Base-by-base conservation (phyloP, 768 basidiomycete species). In the Cystofilobasidium ferigula region DNA sequence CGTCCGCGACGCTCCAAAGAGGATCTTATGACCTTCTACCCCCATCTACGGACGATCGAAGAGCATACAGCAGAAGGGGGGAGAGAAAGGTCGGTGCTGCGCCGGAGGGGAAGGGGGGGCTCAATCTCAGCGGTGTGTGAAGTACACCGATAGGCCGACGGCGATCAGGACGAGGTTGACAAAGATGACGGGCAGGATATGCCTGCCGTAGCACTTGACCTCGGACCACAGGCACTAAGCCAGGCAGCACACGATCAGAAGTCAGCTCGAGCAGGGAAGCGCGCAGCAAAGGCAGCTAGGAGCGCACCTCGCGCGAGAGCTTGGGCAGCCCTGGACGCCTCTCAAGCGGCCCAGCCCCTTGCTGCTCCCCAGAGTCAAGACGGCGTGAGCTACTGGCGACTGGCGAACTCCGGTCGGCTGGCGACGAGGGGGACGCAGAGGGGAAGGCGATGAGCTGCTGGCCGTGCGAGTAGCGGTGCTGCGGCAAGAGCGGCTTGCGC, bases 181-280 rank as follows among this genome's bases (percentile, higher is more conserved):
- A 24, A 60, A 24, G 24, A 60, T 13, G 58, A 60, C 58, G 58
- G 58, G 58, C 1, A 30, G 26, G 40, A 60, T 60, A 20, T 60
- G 36, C 13, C 26, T 8, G 24, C 58, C 58, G 58, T 60, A 60
- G 40, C 58, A 60, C 42, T 43, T 40, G 40, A 60, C 3, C 58
- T 60, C 58, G 24, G 10, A 14, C 36, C 36, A 40, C 10, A 60
- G 40, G 26, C 58, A 60, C 58, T 60, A 38, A 36, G 22, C 18
- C 2, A 40, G 57, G n/a, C 16, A 16, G 38, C 9, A 40, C 38
- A 40, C 38, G 38, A 40, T 40, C 9, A 8, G 16, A 9, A 8
- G 38, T 40, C 38, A 40, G n/a, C n/a, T 40, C 8, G 38, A 40
- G 16, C 16, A 16, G 38, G 26, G 28, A 32, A 56, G 53, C 16